Evolutionary conservation across 225 moss, liverwort and hornwort species (phyloP).

Genomic region (Ulota crispa): DNA sequence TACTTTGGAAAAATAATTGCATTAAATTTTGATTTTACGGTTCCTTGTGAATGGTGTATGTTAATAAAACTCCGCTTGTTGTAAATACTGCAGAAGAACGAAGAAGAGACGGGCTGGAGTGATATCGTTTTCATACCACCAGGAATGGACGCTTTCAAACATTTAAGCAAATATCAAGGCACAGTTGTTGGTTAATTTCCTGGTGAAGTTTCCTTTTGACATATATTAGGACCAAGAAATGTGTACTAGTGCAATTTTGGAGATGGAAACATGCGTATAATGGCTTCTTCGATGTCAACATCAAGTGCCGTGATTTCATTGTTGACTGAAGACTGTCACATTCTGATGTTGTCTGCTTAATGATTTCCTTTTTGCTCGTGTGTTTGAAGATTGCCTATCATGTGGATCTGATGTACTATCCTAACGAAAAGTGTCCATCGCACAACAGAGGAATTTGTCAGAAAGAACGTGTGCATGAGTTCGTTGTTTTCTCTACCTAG

Average conservation of each 20-base stretch:
- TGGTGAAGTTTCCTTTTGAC: conserved; percentile 7
- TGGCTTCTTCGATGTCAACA: conserved; percentile 7
- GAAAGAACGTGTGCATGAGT: no score
- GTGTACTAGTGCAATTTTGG: conserved; percentile 12
- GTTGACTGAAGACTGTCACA: conserved; percentile 2
- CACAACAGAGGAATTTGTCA: no score
- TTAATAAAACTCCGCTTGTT: background rate
- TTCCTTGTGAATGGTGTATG: background rate
- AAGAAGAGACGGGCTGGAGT: conserved; percentile 90
- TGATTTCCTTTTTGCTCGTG: background rate
- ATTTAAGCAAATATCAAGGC: conserved; percentile 65
- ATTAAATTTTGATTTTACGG: background rate
- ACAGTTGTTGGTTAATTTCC: conserved; percentile 36
- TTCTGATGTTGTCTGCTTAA: conserved; percentile 12
- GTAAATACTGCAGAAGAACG: conserved; percentile 57
- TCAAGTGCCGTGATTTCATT: conserved; percentile 5
- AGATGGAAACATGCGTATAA: background rate
- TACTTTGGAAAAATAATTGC: background rate
- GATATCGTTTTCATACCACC: conserved; percentile 98
- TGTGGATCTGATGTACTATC: background rate
- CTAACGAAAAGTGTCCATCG: background rate
- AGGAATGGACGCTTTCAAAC: conserved; percentile 89
- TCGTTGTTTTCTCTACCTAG: no score
- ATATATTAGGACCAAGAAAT: background rate
- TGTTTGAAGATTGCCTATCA: background rate